Conservation (phyloP, 805 yeast genomes). For the Yamadazyma takamatsuzukensis region DNA sequence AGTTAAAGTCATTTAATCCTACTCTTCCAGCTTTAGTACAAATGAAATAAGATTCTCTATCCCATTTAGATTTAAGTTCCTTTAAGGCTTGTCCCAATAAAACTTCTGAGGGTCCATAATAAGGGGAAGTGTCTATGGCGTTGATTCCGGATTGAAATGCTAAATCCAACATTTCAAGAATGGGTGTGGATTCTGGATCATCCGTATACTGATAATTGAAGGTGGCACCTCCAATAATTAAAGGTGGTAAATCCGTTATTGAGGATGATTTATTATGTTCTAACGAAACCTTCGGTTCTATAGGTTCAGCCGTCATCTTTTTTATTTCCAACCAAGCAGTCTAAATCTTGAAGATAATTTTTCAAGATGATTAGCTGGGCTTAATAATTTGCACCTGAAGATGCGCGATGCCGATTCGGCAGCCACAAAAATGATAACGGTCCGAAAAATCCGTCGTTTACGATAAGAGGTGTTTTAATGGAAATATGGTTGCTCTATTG, state of each 20-base stretch:
- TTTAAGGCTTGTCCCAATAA: conserved; percentile 65
- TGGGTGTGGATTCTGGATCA: conserved; percentile 60
- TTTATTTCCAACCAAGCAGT: neutral
- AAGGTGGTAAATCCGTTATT: conserved; percentile 44
- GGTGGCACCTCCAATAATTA: conserved; percentile 85
- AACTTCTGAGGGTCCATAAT: conserved; percentile 84
- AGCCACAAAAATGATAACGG: too few relatives aligned
- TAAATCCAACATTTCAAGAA: conserved; percentile 49
- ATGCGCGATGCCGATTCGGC: too few relatives aligned
- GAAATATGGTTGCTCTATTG: too few relatives aligned
- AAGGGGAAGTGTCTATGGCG: conserved; percentile 90
- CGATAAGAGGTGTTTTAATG: too few relatives aligned
- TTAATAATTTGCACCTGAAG: neutral
- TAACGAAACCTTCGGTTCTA: conserved; percentile 17
- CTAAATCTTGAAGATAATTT: too few relatives aligned
- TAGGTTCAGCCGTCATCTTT: conserved; percentile 9
- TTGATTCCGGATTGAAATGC: conserved; percentile 68
- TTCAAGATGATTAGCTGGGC: neutral
- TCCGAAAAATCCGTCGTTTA: too few relatives aligned
- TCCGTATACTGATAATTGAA: conserved; percentile 77
- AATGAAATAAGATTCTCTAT: conserved; percentile 63
- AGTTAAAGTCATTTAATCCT: conserved; percentile 67
- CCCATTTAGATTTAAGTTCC: conserved; percentile 21
- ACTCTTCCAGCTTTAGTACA: conserved; percentile 88
- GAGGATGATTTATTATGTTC: conserved; percentile 22